Conservation (phyloP, 768 basidiomycete genomes). For the Suillus sp. region DNA sequence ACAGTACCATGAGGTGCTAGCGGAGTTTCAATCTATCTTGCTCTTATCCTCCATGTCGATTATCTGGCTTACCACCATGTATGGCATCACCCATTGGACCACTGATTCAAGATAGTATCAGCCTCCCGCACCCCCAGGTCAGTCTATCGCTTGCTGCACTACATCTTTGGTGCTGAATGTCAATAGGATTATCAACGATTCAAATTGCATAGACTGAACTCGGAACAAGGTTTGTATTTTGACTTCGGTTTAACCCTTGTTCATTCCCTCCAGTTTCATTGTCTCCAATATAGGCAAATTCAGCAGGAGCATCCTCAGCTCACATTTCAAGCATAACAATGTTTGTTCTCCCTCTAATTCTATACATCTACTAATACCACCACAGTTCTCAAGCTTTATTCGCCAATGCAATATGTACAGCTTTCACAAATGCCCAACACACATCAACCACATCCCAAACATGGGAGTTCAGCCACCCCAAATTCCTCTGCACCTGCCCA, state of each 20-base stretch:
- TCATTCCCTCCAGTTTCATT: constrained; percentile 54
- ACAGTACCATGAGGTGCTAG: too few species aligned
- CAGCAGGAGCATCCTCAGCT: constrained; percentile 79
- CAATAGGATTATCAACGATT: constrained; percentile 84
- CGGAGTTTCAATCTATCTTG: too few species aligned
- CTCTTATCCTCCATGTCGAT: too few species aligned
- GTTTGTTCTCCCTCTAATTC: constrained; percentile 42
- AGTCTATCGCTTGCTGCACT: too few species aligned
- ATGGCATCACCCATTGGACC: too few species aligned
- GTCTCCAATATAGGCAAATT: constrained; percentile 87
- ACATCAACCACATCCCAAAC: constrained; percentile 80
- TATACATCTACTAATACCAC: constrained; percentile 9
- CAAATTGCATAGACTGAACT: constrained; percentile 83
- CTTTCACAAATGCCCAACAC: constrained; percentile 86
- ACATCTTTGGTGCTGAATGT: too few species aligned
- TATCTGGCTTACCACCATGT: too few species aligned
- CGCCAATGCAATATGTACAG: constrained; percentile 96
- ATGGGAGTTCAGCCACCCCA: constrained; percentile 89
- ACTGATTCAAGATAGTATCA: too few species aligned
- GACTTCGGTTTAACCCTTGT: not conserved
- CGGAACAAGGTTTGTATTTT: constrained; percentile 51
- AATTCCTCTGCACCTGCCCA: constrained; percentile 77
- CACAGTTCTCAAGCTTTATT: constrained; percentile 90
- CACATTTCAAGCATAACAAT: constrained; percentile 91
- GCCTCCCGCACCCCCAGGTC: too few species aligned